Evolutionary conservation across 441 rosid genomes (phyloP).

Genomic region (Hypseocharis bilobata): DNA sequence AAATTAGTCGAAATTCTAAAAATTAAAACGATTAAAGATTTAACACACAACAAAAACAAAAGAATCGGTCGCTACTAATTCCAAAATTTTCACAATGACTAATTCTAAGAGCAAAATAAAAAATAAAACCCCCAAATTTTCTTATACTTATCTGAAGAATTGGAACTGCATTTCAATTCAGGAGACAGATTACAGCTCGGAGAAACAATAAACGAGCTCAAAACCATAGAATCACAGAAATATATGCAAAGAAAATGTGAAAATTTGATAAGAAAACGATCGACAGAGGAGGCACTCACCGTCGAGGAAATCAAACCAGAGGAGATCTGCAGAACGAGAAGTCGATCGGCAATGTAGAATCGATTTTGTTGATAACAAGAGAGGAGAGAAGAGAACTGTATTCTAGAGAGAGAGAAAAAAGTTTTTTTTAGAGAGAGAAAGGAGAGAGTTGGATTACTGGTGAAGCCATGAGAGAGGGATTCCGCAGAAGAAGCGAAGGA

Average conservation of each 20-base stretch:
- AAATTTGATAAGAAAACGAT: background rate
- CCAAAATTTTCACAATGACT: too few species aligned
- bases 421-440: slow-evolving; percentile 24
- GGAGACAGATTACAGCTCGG: slow-evolving; percentile 13
- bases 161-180: slow-evolving; percentile 29
- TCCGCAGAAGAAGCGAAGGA: slow-evolving; percentile 40
- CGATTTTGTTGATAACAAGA: slow-evolving; percentile 19
- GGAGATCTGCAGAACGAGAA: slow-evolving; percentile 18
- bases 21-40: background rate
- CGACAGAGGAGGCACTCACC: slow-evolving; percentile 30
- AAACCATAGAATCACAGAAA: background rate
- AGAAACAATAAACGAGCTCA: background rate
- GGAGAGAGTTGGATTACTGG: slow-evolving; percentile 31
- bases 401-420: slow-evolving; percentile 13
- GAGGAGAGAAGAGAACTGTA: background rate
- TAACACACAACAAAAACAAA: background rate
- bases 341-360: slow-evolving; percentile 31
- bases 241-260: background rate
- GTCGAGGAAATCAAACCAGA: slow-evolving; percentile 21
- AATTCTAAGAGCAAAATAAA: background rate
- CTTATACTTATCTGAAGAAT: slow-evolving; percentile 6
- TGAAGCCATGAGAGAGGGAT: slow-evolving; percentile 35
- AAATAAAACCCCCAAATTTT: background rate
- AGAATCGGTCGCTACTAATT: background rate
- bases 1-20: background rate